phyloP scores from a whole-genome alignment of 257 asterid genomes.

The Capsicum chinense region DNA sequence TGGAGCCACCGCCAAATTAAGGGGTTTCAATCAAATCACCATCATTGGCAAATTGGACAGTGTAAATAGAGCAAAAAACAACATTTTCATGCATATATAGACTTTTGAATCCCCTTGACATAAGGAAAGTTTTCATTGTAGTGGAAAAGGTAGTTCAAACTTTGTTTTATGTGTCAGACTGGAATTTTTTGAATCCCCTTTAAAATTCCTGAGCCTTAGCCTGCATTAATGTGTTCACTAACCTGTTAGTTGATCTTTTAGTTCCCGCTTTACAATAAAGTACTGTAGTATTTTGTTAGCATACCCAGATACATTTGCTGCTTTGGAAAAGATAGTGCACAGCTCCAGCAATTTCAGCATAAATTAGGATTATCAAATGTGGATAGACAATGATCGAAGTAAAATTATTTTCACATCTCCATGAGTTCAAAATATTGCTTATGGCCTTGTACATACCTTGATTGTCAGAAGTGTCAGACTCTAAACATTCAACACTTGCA shows the following conservation, averaged over 20 bases:
- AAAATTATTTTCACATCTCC: not conserved
- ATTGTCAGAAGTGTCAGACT: slow-evolving; percentile 44
- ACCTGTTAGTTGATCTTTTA: slow-evolving; percentile 18
- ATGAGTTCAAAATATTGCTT: slow-evolving; percentile 22
- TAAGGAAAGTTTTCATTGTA: not conserved
- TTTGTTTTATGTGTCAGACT: not conserved
- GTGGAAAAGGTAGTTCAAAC: not conserved
- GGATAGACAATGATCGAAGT: slow-evolving; percentile 8
- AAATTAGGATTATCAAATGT: not conserved
- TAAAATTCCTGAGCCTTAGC: not conserved
- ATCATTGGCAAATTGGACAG: not conserved
- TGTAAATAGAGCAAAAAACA: not conserved
- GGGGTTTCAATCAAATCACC: not conserved
- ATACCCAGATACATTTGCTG: not conserved
- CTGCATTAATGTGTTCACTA: not conserved
- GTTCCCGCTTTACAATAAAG: not conserved
- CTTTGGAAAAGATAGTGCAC: not conserved
- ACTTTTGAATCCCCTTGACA: not conserved
- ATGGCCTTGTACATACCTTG: slow-evolving; percentile 28
- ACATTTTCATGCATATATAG: not conserved
- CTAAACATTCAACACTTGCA: slow-evolving; percentile 35
- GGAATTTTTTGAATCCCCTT: not conserved
- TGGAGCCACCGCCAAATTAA: not conserved
- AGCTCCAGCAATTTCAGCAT: not conserved
- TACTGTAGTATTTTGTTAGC: not conserved